phyloP scores from a whole-genome alignment of 2,329 filamentous ascomycete genomes.

The Fusarium sp. region DNA sequence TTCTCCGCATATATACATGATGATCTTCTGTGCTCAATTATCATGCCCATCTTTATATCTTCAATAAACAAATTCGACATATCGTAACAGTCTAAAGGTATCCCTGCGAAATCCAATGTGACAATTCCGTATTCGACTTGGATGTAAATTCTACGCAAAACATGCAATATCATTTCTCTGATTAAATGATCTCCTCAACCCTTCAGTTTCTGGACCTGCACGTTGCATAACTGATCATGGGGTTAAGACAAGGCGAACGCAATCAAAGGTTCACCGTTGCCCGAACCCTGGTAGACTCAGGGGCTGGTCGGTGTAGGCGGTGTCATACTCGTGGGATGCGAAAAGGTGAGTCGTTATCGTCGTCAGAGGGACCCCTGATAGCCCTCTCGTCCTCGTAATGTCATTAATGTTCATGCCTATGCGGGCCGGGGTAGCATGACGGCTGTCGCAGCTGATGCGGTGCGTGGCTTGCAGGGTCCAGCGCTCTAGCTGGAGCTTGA shows the following conservation, averaged over 20 bases:
- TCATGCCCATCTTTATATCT: slow-evolving; percentile 21
- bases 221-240: slow-evolving; percentile 13
- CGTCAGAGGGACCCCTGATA: slow-evolving; percentile 39
- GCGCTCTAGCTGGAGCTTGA: slow-evolving; percentile 41
- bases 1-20: slow-evolving; percentile 20
- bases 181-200: slow-evolving; percentile 30
- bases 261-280: slow-evolving; percentile 23
- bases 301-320: slow-evolving; percentile 31
- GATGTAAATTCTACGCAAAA: slow-evolving; percentile 40
- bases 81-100: slow-evolving; percentile 46
- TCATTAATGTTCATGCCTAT: slow-evolving; percentile 41
- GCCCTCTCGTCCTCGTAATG: slow-evolving; percentile 36
- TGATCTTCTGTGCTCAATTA: slow-evolving; percentile 16
- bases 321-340: slow-evolving; percentile 34
- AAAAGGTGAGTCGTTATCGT: slow-evolving; percentile 40
- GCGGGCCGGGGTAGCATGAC: slow-evolving; percentile 25
- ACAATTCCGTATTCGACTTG: slow-evolving; percentile 23
- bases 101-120: slow-evolving; percentile 37
- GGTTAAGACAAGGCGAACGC: slow-evolving; percentile 1
- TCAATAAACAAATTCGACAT: slow-evolving; percentile 32
- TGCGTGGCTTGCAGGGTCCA: slow-evolving; percentile 7
- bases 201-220: background rate
- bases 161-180: slow-evolving; percentile 37
- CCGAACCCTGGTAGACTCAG: slow-evolving; percentile 17
- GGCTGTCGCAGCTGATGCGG: slow-evolving; percentile 26